A percentile compares a stretch with the other conserved stretches of the same genome.
Evolutionary conservation across 495 filamentous ascomycete species (phyloP).

Genomic region (Staphylotrichum tortipilum): DNA sequence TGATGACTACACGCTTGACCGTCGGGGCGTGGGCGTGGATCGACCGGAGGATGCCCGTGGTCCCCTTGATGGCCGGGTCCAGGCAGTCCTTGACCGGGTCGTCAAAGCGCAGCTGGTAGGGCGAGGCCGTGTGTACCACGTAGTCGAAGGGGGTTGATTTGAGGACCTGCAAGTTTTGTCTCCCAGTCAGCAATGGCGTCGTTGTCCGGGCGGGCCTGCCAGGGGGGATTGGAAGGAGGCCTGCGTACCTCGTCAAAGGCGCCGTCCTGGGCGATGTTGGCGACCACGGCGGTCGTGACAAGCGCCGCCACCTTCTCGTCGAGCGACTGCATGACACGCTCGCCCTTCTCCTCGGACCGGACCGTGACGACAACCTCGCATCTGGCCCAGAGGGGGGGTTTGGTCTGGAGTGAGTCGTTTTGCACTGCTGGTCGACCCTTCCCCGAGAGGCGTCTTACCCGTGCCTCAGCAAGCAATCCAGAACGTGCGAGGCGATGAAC

Average conservation of each 20-base stretch:
- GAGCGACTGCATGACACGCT: conserved; percentile 26
- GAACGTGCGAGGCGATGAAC: conserved; percentile 35
- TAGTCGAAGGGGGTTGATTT: conserved; percentile 27
- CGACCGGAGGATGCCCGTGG: conserved; percentile 32
- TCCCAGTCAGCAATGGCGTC: too few species aligned
- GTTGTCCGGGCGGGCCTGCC: too few species aligned
- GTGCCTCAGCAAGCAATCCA: conserved; percentile 26
- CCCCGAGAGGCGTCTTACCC: conserved; percentile 10
- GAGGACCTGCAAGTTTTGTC: conserved; percentile 14
- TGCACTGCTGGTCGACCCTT: background rate
- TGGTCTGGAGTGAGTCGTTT: background rate
- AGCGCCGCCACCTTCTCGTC: background rate
- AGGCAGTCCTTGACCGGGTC: conserved; percentile 34
- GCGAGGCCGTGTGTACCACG: conserved; percentile 39
- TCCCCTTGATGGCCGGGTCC: conserved; percentile 38
- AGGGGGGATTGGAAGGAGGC: too few species aligned
- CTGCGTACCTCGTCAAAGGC: conserved; percentile 27
- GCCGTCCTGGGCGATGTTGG: conserved; percentile 25
- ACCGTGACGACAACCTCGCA: conserved; percentile 33
- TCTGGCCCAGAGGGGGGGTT: too few species aligned
- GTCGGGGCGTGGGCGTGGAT: conserved; percentile 23
- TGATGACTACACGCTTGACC: conserved; percentile 38
- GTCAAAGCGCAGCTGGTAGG: conserved; percentile 28
- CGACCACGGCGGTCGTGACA: conserved; percentile 29
- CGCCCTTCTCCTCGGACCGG: conserved; percentile 33